Evolutionary conservation across 352 stramenopile genomes (phyloP).

Genomic region (Pythium biforme): DNA sequence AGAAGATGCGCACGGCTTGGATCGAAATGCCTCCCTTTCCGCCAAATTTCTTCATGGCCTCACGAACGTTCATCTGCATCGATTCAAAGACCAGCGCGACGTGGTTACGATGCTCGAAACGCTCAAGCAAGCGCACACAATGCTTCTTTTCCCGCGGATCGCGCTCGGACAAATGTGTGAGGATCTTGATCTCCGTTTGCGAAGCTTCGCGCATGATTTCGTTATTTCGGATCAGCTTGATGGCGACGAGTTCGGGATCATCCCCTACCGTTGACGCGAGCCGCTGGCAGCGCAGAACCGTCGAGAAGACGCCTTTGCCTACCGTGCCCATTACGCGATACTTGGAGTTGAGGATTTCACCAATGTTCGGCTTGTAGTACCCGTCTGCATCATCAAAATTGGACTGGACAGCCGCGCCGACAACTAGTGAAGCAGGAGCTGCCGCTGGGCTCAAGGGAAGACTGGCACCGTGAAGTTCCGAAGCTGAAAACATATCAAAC

Average conservation of each 20-base stretch:
- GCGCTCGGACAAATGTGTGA: constrained; percentile 69
- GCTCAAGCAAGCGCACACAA: constrained; percentile 80
- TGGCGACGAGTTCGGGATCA: constrained; percentile 45
- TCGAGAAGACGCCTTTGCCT: constrained; percentile 98
- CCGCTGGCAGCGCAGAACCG: constrained; percentile 94
- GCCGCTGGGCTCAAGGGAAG: constrained; percentile 29
- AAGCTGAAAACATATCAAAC: constrained; percentile 88
- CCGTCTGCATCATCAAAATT: constrained; percentile 97
- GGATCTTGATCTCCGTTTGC: constrained; percentile 75
- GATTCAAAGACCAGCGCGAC: constrained; percentile 96
- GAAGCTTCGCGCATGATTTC: constrained; percentile 97
- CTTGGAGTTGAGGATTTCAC: constrained; percentile 89
- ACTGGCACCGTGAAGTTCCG: constrained; percentile 55
- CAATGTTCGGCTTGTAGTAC: constrained; percentile 96
- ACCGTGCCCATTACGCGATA: constrained; percentile 94
- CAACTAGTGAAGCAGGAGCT: constrained; percentile 28
- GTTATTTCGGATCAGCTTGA: constrained; percentile 96
- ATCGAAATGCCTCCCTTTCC: constrained; percentile 83
- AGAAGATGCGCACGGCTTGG: constrained; percentile 82
- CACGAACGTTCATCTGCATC: constrained; percentile 97
- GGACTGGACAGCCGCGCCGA: constrained; percentile 50
- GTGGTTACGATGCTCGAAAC: constrained; percentile 94
- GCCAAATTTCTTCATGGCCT: constrained; percentile 90
- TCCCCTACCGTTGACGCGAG: background rate
- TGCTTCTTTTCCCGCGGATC: constrained; percentile 84